Base-by-base conservation (phyloP, 169 alveolate genomes). In the Cryptosporidium parvum region DNA sequence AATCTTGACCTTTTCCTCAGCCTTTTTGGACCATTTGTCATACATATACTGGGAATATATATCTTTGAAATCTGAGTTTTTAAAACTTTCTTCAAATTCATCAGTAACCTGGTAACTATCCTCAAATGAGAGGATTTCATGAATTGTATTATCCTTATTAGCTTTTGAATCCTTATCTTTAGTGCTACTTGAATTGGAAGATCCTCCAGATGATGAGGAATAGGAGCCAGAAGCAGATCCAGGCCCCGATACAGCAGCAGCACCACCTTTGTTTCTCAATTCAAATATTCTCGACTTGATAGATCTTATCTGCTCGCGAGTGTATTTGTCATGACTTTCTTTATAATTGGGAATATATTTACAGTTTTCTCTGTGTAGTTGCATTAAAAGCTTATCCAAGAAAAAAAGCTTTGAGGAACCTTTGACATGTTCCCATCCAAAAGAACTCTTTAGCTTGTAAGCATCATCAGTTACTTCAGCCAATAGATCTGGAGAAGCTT, bases 381-480 rank as follows among this genome's bases (percentile, higher is more conserved):
- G 97, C 91, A 94, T 91, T 91, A 96, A 91, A 58, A 96, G 92
- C 92, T 95, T 95, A 84, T 96, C 98, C 84, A 96, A 89, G 85
- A 95, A 96, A 21, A 94, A 85, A 26, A 96, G 92, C 93, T 96
- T 96, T 2, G 97, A 94, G 1, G 96, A 91, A 9, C 97, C 95
- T 44, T 92, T 94, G 2, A 94, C 86, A 84, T 96, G 98, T 35
- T 91, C 96, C 84, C 93, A 91, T 7, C 97, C 97, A n/a, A 93
- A 92, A 2, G 93, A 67, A 31, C 75, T 71, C 65, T 92, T 91
- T 67, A 87, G 62, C 65, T 92, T 86, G 67, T 86, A 69, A 9
- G 93, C 94, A 23, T 91, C 94, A 61, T 45, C 85, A 67, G 87
- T 80, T 37, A 86, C 93, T 21, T 92, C 93, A 51, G 39, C 12